These are phyloP conservation scores for Naegleria gruberi DNA, from an alignment of 208 protist species.

Conservation along the genomic window DNA sequence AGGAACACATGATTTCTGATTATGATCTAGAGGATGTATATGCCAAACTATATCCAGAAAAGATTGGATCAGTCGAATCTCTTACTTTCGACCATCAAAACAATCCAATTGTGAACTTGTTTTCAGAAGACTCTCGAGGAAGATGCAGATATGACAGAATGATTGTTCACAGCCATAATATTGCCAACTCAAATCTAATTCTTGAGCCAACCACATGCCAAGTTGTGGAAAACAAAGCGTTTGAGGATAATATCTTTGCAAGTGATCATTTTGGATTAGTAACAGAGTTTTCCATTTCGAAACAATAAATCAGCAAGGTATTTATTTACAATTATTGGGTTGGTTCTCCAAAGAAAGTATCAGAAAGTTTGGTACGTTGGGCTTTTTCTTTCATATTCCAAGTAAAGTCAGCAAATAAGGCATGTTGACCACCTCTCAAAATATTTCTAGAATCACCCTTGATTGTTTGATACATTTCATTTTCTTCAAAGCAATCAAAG, in stretches of 20 bases:
- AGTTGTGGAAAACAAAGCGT: background rate
- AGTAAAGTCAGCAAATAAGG: background rate
- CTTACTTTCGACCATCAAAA: background rate
- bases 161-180: background rate
- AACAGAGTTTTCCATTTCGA: background rate
- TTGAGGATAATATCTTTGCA: background rate
- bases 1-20: background rate
- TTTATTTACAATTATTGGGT: too few relatives aligned
- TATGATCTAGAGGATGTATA: background rate
- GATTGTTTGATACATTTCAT: constrained; percentile 8
- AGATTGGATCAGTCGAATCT: background rate
- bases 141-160: background rate
- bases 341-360: too few relatives aligned
- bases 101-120: background rate
- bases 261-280: background rate
- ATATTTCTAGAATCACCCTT: background rate
- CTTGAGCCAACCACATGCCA: background rate
- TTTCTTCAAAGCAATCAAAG: constrained; percentile 41
- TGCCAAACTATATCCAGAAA: background rate
- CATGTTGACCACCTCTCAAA: background rate
- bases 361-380: too few relatives aligned
- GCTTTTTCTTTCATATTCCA: background rate
- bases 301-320: too few relatives aligned
- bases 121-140: background rate
- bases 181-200: background rate